Percentiles rank a stretch among this genome's conserved stretches.
phyloP scores from a whole-genome alignment of 1,139 yeast genomes.

The Lipomyces yarrowii region DNA sequence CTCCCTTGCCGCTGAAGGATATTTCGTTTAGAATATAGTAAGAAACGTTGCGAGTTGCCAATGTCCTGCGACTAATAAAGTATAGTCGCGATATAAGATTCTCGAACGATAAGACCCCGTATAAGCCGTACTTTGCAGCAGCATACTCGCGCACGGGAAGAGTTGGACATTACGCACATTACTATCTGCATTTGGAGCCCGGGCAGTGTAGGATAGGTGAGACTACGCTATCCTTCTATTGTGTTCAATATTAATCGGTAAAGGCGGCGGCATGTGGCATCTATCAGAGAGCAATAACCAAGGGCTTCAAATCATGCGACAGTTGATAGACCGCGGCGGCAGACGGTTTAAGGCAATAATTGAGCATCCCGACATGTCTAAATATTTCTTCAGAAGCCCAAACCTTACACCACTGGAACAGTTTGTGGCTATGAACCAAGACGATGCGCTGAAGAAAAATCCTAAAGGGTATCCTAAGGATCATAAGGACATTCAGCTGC shows the following conservation, averaged over 20 bases:
- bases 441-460: conserved; percentile 28
- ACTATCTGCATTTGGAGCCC: conserved; percentile 34
- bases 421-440: conserved; percentile 31
- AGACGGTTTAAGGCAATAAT: conserved; percentile 22
- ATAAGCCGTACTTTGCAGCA: conserved; percentile 35
- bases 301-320: conserved; percentile 27
- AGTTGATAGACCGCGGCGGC: conserved; percentile 27
- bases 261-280: conserved; percentile 32
- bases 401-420: conserved; percentile 15
- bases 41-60: background rate
- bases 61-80: background rate
- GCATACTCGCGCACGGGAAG: conserved; percentile 35
- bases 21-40: conserved; percentile 33
- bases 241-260: background rate
- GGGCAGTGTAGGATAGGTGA: conserved; percentile 26
- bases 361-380: conserved; percentile 18
- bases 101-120: conserved; percentile 34
- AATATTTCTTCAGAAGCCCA: conserved; percentile 17
- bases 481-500: conserved; percentile 28
- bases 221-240: too few species aligned
- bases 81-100: conserved; percentile 34
- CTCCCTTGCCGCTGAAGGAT: conserved; percentile 34
- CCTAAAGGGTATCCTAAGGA: conserved; percentile 32
- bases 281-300: conserved; percentile 22
- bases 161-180: conserved; percentile 35